Base-by-base conservation (phyloP, 2,329 filamentous ascomycete genomes). In the Cordyceps militaris region DNA sequence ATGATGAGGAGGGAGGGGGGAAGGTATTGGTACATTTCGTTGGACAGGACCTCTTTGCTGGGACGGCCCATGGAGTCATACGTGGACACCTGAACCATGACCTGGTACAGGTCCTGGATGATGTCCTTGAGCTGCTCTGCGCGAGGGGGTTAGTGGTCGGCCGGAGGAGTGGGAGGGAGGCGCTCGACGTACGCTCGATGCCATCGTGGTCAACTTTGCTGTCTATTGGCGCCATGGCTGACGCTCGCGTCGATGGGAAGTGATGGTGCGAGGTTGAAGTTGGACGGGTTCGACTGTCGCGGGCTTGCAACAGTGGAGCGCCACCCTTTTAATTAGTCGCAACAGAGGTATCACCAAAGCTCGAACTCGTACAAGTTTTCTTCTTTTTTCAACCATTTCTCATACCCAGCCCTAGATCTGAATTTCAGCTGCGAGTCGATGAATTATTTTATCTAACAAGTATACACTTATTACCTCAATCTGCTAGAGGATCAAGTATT, bases 81-180 rank as follows among this genome's bases (percentile, higher is more conserved):
- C 59, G 79, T 78, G 32, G 80, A 77, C 28, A 81, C 76, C 66
- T 86, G 83, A 47, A 87, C 80, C 76, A 85, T 82, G 59, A 85
- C 71, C 63, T 83, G 77, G 75, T 83, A 86, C 42, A 86, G 77
- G 63, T 83, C 81, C 65, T 85, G 81, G 68, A 86, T 83, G 60
- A 83, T 76, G 64, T 83, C 77, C 66, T 84, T 82, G 71, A 85
- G 74, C 70, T 82, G 76, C 63, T 78, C 82, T 84, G 64, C 14
- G 3, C 4, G 30, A 30, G 11, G 44, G 16, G 8, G 56, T 67
- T 47, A 65, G 64, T 42, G 13, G 24, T 43, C 13, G 32, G 30
- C n/a, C n/a, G 42, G 10, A 8, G 7, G 1, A 4, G 4, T 4
- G 2, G 13, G 24, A 6, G 14, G 7, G 32, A 10, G 8, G 1